These are phyloP conservation scores for Cyclanthera cordifolia DNA, from an alignment of 306 rosid species.

Conservation along the genomic window DNA sequence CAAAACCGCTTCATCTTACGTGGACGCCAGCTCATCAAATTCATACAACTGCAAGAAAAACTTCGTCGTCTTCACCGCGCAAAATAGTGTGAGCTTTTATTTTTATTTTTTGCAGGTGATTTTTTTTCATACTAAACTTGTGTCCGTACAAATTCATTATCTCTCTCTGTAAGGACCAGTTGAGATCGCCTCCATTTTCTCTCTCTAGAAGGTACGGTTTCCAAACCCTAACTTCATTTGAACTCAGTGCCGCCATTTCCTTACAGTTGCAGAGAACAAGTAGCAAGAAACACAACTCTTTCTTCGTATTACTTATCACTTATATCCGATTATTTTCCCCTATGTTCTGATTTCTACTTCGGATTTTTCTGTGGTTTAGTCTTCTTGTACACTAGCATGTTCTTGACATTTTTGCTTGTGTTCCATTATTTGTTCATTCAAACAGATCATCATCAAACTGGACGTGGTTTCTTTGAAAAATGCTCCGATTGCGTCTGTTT, in stretches of 20 bases:
- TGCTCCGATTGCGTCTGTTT: slow-evolving; percentile 20
- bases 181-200: neutral
- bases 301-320: neutral
- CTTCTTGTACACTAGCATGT: neutral
- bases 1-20: slow-evolving; percentile 10
- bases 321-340: neutral
- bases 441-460: slow-evolving; percentile 4
- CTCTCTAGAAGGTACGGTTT: slow-evolving; percentile 1
- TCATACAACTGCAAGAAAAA: neutral
- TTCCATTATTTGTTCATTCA: slow-evolving; percentile 1
- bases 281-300: neutral
- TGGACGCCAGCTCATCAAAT: slow-evolving; percentile 18
- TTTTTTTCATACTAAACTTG: neutral
- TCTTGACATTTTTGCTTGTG: slow-evolving; percentile 3
- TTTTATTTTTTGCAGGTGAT: neutral
- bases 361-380: neutral
- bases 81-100: no score
- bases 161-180: neutral
- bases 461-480: slow-evolving; percentile 14
- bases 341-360: neutral
- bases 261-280: neutral
- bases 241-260: neutral
- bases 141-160: neutral
- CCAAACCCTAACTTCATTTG: neutral
- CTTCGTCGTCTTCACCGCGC: neutral